These are phyloP conservation scores for Pseudogymnoascus sp. DNA, from an alignment of 2,329 filamentous ascomycete genomes.

Conservation along the genomic window DNA sequence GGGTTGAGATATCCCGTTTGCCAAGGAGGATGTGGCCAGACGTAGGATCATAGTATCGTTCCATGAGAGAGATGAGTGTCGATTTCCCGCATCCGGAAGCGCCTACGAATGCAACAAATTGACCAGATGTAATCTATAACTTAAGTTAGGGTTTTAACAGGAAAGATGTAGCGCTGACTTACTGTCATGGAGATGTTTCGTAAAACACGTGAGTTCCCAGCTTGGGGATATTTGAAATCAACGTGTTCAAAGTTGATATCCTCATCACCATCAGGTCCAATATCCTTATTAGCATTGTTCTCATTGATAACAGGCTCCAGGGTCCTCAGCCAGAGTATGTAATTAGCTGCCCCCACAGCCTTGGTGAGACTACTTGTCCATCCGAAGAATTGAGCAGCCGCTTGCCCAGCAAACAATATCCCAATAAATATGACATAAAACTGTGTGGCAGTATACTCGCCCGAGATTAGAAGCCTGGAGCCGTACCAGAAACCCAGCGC, in stretches of 20 bases:
- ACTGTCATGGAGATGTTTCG: slow-evolving; percentile 22
- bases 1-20: slow-evolving; percentile 35
- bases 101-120: slow-evolving; percentile 47
- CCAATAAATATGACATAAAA: slow-evolving; percentile 68
- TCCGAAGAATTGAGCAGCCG: slow-evolving; percentile 62
- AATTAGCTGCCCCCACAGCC: slow-evolving; percentile 40
- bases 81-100: slow-evolving; percentile 52
- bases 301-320: slow-evolving; percentile 36
- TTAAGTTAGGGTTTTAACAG: background rate
- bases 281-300: slow-evolving; percentile 37
- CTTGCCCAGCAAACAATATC: slow-evolving; percentile 62
- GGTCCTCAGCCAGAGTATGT: slow-evolving; percentile 40
- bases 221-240: slow-evolving; percentile 23
- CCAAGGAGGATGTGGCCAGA: slow-evolving; percentile 27
- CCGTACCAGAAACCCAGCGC: slow-evolving; percentile 50
- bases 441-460: slow-evolving; percentile 52
- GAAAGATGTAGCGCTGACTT: background rate
- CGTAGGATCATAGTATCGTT: slow-evolving; percentile 41
- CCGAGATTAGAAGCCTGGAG: slow-evolving; percentile 57
- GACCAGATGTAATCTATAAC: slow-evolving; percentile 35
- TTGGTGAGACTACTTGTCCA: slow-evolving; percentile 38
- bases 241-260: slow-evolving; percentile 14
- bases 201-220: slow-evolving; percentile 25
- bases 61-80: slow-evolving; percentile 48
- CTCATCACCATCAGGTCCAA: slow-evolving; percentile 42